Base-by-base conservation (phyloP, 2,329 filamentous ascomycete species). In the Sphaceloma murrayae region DNA sequence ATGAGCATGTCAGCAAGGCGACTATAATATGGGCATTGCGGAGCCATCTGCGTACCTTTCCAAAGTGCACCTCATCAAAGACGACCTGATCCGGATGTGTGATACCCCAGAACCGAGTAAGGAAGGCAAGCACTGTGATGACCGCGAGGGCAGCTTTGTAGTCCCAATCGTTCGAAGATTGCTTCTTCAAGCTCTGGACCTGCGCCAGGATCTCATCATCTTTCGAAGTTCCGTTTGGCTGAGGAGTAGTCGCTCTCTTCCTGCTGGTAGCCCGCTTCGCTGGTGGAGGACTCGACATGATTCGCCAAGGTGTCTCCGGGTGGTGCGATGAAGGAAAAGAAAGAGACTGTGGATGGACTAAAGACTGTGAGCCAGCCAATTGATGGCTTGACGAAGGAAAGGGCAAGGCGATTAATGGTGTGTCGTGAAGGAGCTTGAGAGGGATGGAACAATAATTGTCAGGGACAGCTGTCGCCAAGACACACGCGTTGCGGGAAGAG, bases 21-120 rank as follows among this genome's bases (percentile, higher is more conserved):
- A 34, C 14, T 34, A 11, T 3, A 31, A 22, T 21, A 43, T 17
- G 4, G n/a, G 5, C 4, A 3, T 17, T 36, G 24, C 32, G 8
- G 5, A 22, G 14, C 19, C 5, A 5, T 39, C 18, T 39, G 57
- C 73, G 48, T 72, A 95, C 89, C 83, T 98, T 98, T 69, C 91
- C 91, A 65, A 98, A 98, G 68, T 98, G 91, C 47, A 98, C 91
- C 67, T 98, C 91, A 61, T 98, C 91, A 60, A 98, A 98, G 39
- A 98, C 91, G 46, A 98, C 91, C 69, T 96, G 84, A 60, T 94
- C 81, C 11, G 91, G 91, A 65, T 95, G 88, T 62, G 75, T 85
- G 62, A 98, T 95, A 51, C 87, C 88, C 78, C 84, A 96, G 72
- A 98, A 98, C 50, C 91, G 77, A 36, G 91, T 96, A 50, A 87